A percentile compares a stretch with the other conserved stretches of the same genome.
phyloP scores from a whole-genome alignment of 2,329 filamentous ascomycete genomes.

The Tolypocladium amazonense region DNA sequence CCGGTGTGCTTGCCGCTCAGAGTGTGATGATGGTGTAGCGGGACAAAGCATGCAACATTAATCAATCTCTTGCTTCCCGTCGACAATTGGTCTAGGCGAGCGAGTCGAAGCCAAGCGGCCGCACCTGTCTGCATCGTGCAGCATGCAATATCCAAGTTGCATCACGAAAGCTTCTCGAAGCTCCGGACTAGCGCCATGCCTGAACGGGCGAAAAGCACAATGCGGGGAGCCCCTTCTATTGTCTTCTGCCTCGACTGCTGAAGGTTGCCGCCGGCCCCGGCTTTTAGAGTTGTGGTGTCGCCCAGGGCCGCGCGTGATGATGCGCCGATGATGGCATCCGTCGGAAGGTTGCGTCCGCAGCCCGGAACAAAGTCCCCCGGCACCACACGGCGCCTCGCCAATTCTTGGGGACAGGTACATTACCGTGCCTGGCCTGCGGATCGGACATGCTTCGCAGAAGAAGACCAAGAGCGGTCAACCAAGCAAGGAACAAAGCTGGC shows the following conservation, averaged over 20 bases:
- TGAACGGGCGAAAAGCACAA: background rate
- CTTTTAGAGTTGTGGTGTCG: conserved; percentile 1
- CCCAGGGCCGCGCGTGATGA: background rate
- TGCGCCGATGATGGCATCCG: background rate
- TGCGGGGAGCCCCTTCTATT: background rate
- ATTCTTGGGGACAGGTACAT: background rate
- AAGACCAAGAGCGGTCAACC: background rate
- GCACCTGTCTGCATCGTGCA: background rate
- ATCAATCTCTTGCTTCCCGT: too few relatives aligned
- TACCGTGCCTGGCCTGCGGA: background rate
- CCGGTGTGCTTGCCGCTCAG: background rate
- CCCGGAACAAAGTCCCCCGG: background rate
- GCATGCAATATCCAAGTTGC: background rate
- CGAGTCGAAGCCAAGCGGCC: background rate
- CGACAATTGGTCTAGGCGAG: background rate
- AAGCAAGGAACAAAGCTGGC: background rate
- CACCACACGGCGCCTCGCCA: background rate
- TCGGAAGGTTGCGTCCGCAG: background rate
- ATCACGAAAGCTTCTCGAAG: background rate
- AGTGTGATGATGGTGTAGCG: background rate
- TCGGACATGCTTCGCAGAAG: too few relatives aligned
- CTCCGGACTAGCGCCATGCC: background rate
- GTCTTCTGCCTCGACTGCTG: background rate
- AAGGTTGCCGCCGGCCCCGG: background rate
- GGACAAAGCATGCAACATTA: background rate